Evolutionary conservation across 2,329 filamentous ascomycete genomes (phyloP).

Genomic region (Fusarium nelsonii): DNA sequence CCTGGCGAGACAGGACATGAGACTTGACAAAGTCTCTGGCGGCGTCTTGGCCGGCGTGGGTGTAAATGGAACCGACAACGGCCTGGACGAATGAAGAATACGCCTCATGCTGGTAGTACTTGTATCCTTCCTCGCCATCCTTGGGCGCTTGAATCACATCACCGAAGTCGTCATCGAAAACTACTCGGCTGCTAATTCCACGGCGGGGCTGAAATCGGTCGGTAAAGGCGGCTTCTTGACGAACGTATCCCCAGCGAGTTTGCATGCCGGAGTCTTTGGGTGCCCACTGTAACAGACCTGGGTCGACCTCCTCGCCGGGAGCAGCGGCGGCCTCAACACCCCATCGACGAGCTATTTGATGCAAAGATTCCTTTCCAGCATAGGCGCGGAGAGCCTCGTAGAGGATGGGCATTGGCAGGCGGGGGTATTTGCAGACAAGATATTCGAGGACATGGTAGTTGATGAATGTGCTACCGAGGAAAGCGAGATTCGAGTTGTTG

Average conservation of each 20-base stretch:
- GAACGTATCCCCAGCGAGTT: conserved; percentile 64
- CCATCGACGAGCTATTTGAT: conserved; percentile 84
- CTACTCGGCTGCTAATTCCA: conserved; percentile 79
- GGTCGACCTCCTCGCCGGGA: conserved; percentile 91
- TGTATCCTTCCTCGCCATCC: conserved; percentile 52
- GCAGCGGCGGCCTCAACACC: conserved; percentile 89
- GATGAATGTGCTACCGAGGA: conserved; percentile 84
- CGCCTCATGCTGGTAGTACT: conserved; percentile 81
- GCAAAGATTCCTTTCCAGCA: conserved; percentile 79
- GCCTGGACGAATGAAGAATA: conserved; percentile 84
- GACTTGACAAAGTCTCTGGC: conserved; percentile 85
- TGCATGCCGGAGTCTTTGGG: conserved; percentile 60
- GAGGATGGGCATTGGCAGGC: conserved; percentile 87
- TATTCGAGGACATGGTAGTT: conserved; percentile 91
- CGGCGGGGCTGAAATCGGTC: conserved; percentile 66
- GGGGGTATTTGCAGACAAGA: conserved; percentile 89
- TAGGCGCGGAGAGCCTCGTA: conserved; percentile 90
- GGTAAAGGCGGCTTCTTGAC: conserved; percentile 61
- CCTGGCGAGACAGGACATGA: conserved; percentile 84
- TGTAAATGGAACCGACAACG: conserved; percentile 84
- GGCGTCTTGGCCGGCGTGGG: conserved; percentile 83
- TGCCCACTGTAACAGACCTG: conserved; percentile 87
- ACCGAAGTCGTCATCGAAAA: conserved; percentile 88
- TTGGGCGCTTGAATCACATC: conserved; percentile 59
- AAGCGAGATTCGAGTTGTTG: conserved; percentile 89